Base-by-base conservation (phyloP, 2,329 filamentous ascomycete genomes). In the Plenodomus biglobosus region DNA sequence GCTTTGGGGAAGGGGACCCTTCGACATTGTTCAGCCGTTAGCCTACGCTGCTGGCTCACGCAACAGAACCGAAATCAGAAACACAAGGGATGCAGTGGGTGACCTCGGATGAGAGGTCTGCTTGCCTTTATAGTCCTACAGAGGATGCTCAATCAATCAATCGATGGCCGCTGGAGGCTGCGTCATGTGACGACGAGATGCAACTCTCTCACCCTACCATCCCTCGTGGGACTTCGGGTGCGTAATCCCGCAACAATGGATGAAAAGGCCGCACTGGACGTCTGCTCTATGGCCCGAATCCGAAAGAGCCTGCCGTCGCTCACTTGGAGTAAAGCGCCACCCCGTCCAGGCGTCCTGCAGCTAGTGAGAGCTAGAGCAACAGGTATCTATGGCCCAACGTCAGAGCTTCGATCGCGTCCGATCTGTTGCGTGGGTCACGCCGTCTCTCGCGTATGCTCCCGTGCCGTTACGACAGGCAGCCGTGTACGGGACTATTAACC, bases 1-100 rank as follows among this genome's bases (percentile, higher is more conserved):
- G 58, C 76, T 78, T 60, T 69, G 73, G 38, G 75, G 70, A 46
- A 77, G 59, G 36, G 61, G 62, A 17, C 38, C 44, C 36, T 27
- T 38, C 40, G 46, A 48, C 63, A 65, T 66, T 17, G 22, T 18
- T 56, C 35, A 34, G 21, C 10, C n/a, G 17, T 39, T 16, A 44
- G 41, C 35, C 30, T 21, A 34, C 19, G 17, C 39, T 37, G 30
- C 16, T 44, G 15, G 36, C 38, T 43, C 35, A 45, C 42, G 35
- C 21, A 35, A 34, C 21, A 20, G 34, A 44, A 16, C 36, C 27
- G 19, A 35, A 32, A 17, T 27, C 38, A 17, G 34, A 32, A 7
- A 38, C 27, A 32, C 8, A 32, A 32, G 27, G 27, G 27, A 20
- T 32, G 38, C 35, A 45, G 16, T 19, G 32, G 8, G 27, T 34